Conservation (phyloP, 2,329 filamentous ascomycete genomes). For the Pestalotiopsis sp. region DNA sequence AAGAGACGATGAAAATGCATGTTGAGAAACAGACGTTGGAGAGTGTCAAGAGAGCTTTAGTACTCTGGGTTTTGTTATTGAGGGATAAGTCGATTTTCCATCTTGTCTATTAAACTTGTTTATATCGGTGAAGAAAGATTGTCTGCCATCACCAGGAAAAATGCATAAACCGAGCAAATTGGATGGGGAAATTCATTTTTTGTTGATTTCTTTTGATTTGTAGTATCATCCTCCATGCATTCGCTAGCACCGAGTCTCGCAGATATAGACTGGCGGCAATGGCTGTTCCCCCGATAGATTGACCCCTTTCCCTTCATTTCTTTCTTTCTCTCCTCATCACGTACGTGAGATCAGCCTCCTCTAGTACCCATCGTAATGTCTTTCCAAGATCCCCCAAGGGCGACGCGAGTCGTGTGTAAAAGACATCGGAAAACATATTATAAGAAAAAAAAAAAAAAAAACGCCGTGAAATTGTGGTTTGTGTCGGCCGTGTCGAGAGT, state of each 20-base stretch:
- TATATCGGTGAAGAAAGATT: too few species aligned
- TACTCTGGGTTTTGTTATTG: too few species aligned
- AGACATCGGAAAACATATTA: neutral
- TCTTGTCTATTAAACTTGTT: too few species aligned
- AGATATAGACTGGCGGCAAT: slow-evolving; percentile 7
- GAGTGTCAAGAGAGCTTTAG: too few species aligned
- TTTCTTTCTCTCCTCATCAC: neutral
- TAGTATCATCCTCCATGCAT: neutral
- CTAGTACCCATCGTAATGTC: neutral
- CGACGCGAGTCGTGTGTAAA: neutral
- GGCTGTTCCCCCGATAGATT: neutral
- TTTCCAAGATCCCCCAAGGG: neutral
- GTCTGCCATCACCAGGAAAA: neutral
- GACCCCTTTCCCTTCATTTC: neutral
- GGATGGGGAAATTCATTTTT: too few species aligned
- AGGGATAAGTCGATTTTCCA: too few species aligned
- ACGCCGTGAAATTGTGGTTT: neutral
- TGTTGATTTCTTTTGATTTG: neutral
- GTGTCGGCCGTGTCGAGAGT: neutral
- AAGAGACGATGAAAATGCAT: neutral
- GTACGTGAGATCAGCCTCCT: neutral
- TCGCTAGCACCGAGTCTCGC: slow-evolving; percentile 5
- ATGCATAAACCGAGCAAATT: neutral
- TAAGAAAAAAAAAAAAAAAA: neutral
- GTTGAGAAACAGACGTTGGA: too few species aligned